phyloP scores from a whole-genome alignment of 2,329 filamentous ascomycete genomes.

The Ascomycota sp. region DNA sequence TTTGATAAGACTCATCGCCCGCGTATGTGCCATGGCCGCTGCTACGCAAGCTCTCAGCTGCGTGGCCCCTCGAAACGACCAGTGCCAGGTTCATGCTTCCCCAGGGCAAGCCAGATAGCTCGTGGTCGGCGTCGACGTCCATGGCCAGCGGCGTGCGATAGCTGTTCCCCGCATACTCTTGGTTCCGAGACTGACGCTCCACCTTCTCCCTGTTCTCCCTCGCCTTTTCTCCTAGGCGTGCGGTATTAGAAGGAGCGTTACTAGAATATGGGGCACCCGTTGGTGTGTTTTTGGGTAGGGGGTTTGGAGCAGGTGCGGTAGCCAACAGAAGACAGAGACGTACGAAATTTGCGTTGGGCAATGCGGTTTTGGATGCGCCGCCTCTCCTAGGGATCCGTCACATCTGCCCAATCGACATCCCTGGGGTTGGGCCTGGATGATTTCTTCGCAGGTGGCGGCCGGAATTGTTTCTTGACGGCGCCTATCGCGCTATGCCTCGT shows the following conservation, averaged over 20 bases:
- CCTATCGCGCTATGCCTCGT: conserved; percentile 7
- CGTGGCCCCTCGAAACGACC: conserved; percentile 29
- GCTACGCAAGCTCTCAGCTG: conserved; percentile 22
- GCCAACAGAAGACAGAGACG: too few relatives aligned
- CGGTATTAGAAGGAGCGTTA: too few relatives aligned
- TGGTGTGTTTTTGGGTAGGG: too few relatives aligned
- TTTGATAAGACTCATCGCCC: conserved; percentile 13
- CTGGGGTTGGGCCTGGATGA: conserved; percentile 19
- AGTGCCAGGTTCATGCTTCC: conserved; percentile 43
- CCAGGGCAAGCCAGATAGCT: conserved; percentile 50
- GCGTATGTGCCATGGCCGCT: conserved; percentile 17
- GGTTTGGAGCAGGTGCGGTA: too few relatives aligned
- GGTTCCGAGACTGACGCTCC: conserved; percentile 43
- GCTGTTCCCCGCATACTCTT: conserved; percentile 38
- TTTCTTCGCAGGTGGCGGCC: conserved; percentile 16
- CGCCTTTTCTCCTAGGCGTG: conserved; percentile 46
- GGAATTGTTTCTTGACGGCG: conserved; percentile 9
- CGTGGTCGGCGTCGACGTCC: conserved; percentile 28
- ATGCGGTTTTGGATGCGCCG: conserved; percentile 58
- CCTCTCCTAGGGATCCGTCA: conserved; percentile 50
- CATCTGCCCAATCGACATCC: conserved; percentile 45
- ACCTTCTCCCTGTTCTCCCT: conserved; percentile 45
- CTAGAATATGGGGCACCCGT: too few relatives aligned
- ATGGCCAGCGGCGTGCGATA: conserved; percentile 40
- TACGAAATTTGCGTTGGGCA: conserved; percentile 59